Base-by-base conservation (phyloP, 805 yeast species). In the Ogataea glucozyma region DNA sequence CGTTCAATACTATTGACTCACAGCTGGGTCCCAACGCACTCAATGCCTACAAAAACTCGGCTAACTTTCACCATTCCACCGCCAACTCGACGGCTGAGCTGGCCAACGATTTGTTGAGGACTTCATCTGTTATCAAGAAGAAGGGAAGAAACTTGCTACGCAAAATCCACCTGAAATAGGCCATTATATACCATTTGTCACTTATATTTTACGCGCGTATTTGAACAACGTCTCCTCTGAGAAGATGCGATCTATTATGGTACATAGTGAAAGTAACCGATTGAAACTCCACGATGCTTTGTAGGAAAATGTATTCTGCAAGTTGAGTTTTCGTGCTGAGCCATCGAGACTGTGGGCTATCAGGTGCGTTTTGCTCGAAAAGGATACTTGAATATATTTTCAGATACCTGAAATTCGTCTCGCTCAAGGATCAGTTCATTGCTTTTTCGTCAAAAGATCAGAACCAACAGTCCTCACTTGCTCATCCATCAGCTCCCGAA, bases 401-500 rank as follows among this genome's bases (percentile, higher is more conserved):
- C 13, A 4, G 12, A 26, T 14, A 14, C 29, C 12, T 6, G 13
- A 26, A 6, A 26, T 8, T 23, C 11, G 10, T 23, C 26, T 9
- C 7, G 14, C n/a, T 14, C 8, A 6, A 22, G 22, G 13, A 10
- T 19, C 8, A 4, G 14, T 4, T 37, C 44, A 57, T 29, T 55
- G 61, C 31, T 48, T 54, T 27, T 61, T 60, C 14, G 53, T 47
- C 18, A 59, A 33, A n/a, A 60, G 38, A 44, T 73, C 71, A 48
- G 76, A 73, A 4, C 95, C 96, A 51, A 84, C 88, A 46, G 71
- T 73, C 56, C 96, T 78, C 4, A 93, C 85, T 58, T 85, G 88
- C 35, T 74, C 72, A 56, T 91, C 97, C 96, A 91, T 88, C 41
- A 87, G 66, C 30, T 86, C 88, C 60, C 89, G 79, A 10, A 91